phyloP scores from a whole-genome alignment of 129 eudicot genomes.

The Calendula officinalis region DNA sequence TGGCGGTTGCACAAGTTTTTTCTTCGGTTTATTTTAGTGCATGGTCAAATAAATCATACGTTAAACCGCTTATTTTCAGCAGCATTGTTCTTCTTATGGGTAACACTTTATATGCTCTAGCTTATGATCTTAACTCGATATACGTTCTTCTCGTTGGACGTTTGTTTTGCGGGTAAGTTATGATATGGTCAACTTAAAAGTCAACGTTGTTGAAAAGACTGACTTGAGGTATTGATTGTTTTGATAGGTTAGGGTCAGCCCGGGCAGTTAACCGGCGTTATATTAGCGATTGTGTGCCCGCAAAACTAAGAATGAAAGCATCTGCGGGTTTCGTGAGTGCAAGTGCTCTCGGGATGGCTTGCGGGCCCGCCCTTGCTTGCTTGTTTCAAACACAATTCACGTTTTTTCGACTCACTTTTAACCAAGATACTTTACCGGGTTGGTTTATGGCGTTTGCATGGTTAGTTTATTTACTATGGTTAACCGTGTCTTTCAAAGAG shows the following conservation, averaged over 20 bases:
- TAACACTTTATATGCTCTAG: conserved; percentile 52
- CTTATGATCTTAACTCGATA: conserved; percentile 63
- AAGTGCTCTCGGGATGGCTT: conserved; percentile 69
- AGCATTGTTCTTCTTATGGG: conserved; percentile 55
- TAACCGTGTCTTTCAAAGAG: conserved; percentile 45
- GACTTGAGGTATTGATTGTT: conserved; percentile 13
- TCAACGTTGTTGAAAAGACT: conserved; percentile 4
- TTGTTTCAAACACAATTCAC: conserved; percentile 48
- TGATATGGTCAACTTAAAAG: conserved; percentile 1
- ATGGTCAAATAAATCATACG: conserved; percentile 62
- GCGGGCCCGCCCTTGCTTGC: conserved; percentile 70
- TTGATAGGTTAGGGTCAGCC: conserved; percentile 57
- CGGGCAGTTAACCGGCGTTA: conserved; percentile 69
- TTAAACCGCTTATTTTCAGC: conserved; percentile 56
- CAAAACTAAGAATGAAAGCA: conserved; percentile 53
- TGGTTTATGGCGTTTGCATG: conserved; percentile 70
- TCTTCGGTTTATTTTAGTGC: conserved; percentile 67
- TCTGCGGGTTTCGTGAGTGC: conserved; percentile 64
- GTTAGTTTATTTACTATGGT: conserved; percentile 48
- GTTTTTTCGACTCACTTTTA: conserved; percentile 43
- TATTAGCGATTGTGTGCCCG: conserved; percentile 63
- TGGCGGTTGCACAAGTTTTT: conserved; percentile 66
- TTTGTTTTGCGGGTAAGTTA: conserved; percentile 55
- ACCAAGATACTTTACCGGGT: conserved; percentile 58
- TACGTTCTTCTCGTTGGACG: conserved; percentile 56